Base-by-base conservation (phyloP, 805 yeast species). In the Nakazawaea populi region DNA sequence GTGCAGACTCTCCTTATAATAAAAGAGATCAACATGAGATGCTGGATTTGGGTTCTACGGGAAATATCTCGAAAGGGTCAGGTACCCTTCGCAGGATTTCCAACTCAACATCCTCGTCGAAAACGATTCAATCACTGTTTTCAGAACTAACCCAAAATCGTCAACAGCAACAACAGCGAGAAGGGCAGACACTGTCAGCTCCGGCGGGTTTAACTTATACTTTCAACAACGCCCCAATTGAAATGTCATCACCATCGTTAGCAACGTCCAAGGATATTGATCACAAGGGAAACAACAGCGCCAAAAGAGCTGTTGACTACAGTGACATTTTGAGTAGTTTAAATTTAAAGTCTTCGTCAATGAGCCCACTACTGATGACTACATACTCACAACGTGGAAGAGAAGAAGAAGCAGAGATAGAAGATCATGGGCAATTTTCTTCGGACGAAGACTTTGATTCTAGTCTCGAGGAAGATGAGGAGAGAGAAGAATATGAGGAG, bases 191-290 rank as follows among this genome's bases (percentile, higher is more conserved):
- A 32, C 35, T 32, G 35, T 9, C 11, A 32, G 11, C 35, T 9
- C 29, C 24, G 9, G 6, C 39, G 9, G 12, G 12, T 39, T 31
- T 40, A 32, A 27, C 28, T 41, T 47, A 42, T 34, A 47, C 46
- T 8, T 42, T 42, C 46, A 47, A 47, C 42, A 42, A 36, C 30
- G 11, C 7, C 6, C 51, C 51, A 12, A 28, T 47, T 9, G 46
- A 38, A 8, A 38, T 39, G 30, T 9, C 48, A 46, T 7, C n/a
- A 10, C 31, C 41, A 12, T 11, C 11, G 6, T 14, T 34, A n/a
- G 29, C 42, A 38, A 42, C 27, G 10, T 7, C 10, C 31, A 27
- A 34, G 7, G n/a, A 8, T 10, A 35, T 34, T 18, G 11, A 11
- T 32, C 8, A 32, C 11, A 11, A 11, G 11, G 35, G 35, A 2